These are phyloP conservation scores for Oryza longistaminata DNA, from an alignment of 176 grass and related monocot genomes.

Conservation along the genomic window DNA sequence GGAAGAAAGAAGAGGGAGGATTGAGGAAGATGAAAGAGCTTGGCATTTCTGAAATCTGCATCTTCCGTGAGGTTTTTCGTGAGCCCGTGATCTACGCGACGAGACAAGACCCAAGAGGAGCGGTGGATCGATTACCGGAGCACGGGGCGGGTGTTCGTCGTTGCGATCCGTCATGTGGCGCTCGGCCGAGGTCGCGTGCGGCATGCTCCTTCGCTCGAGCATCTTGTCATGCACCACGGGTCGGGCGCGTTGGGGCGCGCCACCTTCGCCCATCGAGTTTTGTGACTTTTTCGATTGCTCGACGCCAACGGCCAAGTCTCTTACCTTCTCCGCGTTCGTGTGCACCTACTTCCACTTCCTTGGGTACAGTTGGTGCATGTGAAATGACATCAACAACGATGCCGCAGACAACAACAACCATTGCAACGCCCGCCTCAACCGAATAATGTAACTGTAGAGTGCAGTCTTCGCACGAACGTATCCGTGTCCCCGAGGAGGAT, in stretches of 20 bases:
- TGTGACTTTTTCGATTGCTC: slow-evolving; percentile 36
- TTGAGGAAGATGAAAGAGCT: too few species aligned
- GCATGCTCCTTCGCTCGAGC: slow-evolving; percentile 46
- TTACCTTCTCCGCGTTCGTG: slow-evolving; percentile 43
- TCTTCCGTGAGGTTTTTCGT: too few species aligned
- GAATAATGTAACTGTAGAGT: too few species aligned
- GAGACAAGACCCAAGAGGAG: slow-evolving; percentile 44
- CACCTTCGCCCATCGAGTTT: slow-evolving; percentile 24
- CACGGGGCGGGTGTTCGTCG: slow-evolving; percentile 38
- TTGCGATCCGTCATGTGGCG: slow-evolving; percentile 7
- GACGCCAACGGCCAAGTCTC: background rate
- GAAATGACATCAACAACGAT: background rate
- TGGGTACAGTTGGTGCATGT: slow-evolving; percentile 18
- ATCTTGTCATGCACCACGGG: background rate
- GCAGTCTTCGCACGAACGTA: background rate
- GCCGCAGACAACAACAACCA: background rate
- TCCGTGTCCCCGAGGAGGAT: slow-evolving; percentile 21
- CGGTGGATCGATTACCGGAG: slow-evolving; percentile 45
- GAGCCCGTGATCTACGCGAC: slow-evolving; percentile 45
- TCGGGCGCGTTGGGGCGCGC: too few species aligned
- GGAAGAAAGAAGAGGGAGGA: too few species aligned
- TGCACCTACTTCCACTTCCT: slow-evolving; percentile 58
- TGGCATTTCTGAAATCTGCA: too few species aligned
- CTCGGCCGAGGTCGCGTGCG: slow-evolving; percentile 39
- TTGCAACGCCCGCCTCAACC: too few species aligned